Evolutionary conservation across 2,329 filamentous ascomycete species (phyloP), one percentile per base, ranked within the genome.

Genomic region (Hypoxylon sp.): DNA sequence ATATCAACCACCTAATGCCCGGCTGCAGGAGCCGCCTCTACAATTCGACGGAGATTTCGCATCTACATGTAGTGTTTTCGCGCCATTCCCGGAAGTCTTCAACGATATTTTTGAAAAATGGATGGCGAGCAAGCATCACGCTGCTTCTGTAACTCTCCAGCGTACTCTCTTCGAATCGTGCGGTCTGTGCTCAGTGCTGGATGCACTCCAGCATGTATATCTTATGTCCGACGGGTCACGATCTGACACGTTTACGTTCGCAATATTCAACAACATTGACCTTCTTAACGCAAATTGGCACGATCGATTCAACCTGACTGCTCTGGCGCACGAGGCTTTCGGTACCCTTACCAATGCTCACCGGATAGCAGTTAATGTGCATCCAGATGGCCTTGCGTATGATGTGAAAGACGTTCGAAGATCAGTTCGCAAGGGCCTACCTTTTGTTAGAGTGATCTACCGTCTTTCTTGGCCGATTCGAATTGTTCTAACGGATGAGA

Each of bases 281-380:
- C 83, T 81, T 1, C 74, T 85, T 14, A 84, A 82, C 76, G 79
- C 76, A 5, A 82, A 81, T 37, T 98, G 94, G 94, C 90, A 91
- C 68, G 94, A 98, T 77, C 88, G 90, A 19, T 97, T 95, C 75
- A 85, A 92, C 0, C 82, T 98, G 29, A 96, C 92, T 0, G 93
- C 94, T 71, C 81, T 94, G 1, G 90, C 91, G 0, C 92, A 94
- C 64, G 90, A 90, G 62, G 89, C 92, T 0, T 94, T 94, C 76
- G 84, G 88, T 1, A 72, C 80, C 0, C 81, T 82, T 1, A 79
- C 92, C 1, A 88, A 94, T 60, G 73, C 84, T 1, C 87, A 90
- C 53, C 87, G 88, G 19, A 80, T 97, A 8, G 85, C 88, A 2
- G 86, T 93, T 22, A 85, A 83, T 17, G 85, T 86, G 2, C 83